Percentiles rank a stretch among this genome's conserved stretches.
Conservation (phyloP, 371 early-diverging fungal genomes). For the Coemansia sp. region DNA sequence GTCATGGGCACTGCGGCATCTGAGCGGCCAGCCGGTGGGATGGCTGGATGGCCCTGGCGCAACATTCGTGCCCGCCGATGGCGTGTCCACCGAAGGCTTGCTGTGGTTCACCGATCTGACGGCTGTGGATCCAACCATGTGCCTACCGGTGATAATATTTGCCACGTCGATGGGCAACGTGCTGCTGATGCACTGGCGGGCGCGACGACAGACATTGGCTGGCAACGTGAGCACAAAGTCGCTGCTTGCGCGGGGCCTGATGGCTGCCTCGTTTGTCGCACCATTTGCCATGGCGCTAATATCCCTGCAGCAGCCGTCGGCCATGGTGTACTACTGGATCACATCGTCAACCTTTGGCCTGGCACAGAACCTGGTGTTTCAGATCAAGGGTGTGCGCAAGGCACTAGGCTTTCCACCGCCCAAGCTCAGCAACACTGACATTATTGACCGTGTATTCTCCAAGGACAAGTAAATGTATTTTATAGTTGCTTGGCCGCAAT, state of each 20-base stretch:
- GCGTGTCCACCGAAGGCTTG: slow-evolving; percentile 35
- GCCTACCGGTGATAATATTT: slow-evolving; percentile 14
- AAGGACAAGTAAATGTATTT: background rate
- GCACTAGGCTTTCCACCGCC: slow-evolving; percentile 4
- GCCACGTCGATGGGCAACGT: slow-evolving; percentile 18
- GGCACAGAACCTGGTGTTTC: slow-evolving; percentile 21
- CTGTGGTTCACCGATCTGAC: slow-evolving; percentile 38
- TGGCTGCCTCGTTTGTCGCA: background rate
- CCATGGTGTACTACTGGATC: slow-evolving; percentile 33
- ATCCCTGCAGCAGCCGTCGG: slow-evolving; percentile 17
- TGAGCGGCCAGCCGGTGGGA: slow-evolving; percentile 17
- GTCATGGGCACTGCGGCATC: slow-evolving; percentile 31
- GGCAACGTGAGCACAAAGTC: background rate
- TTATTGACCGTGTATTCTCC: background rate
- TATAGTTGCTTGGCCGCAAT: too few relatives aligned
- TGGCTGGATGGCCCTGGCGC: background rate
- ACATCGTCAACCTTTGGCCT: slow-evolving; percentile 28
- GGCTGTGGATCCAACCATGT: slow-evolving; percentile 12
- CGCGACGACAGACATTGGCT: too few relatives aligned
- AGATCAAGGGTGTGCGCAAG: slow-evolving; percentile 15
- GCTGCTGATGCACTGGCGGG: slow-evolving; percentile 2
- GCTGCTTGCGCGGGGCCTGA: background rate
- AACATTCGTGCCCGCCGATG: slow-evolving; percentile 11
- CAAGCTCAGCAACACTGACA: background rate
- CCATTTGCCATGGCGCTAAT: slow-evolving; percentile 7